Base-by-base conservation (phyloP, 345 rosid genomes). In the Bruguiera gymnorhiza region DNA sequence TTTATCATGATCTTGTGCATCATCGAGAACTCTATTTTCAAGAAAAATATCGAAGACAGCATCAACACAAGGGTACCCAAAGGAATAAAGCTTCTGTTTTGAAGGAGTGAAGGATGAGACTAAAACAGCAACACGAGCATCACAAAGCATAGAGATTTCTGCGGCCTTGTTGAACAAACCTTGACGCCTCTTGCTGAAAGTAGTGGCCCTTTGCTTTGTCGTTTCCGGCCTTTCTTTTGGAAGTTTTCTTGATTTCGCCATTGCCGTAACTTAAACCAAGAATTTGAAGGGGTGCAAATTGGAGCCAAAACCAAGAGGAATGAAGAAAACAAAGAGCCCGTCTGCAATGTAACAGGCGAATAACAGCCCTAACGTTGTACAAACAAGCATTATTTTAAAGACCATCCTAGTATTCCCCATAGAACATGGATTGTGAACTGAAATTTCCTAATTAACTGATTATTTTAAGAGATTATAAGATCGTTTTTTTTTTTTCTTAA, bases 161-260 rank as follows among this genome's bases (percentile, higher is more conserved):
- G 68, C 71, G 4, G 72, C 62, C 39, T 73, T 73, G 56, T 67
- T 67, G 68, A 73, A 73, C 10, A 73, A 62, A 23, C 72, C 72
- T 0, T 60, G 46, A 5, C 77, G 68, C 37, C 77, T 26, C 30
- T 73, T 73, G 0, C 62, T 53, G 55, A 61, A 61, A 21, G 63
- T 67, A 5, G 62, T 60, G 29, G 58, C 26, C 32, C 31, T 60
- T 53, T 73, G 30, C 23, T 50, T 30, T 7, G 24, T 7, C 6
- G 57, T 50, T 52, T 73, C 66, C 13, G 66, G 43, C 30, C 20
- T 66, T 16, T 6, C 32, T 70, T 60, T 66, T 0, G 54, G 53
- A 23, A 66, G 15, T 32, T 72, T 72, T 51, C 76, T 65, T 31
- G 65, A 5, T 48, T 59, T 58, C 53, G 4, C 70, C 76, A 56